Conservation (phyloP, 2,329 filamentous ascomycete genomes). For the Stagonosporopsis rhizophila region DNA sequence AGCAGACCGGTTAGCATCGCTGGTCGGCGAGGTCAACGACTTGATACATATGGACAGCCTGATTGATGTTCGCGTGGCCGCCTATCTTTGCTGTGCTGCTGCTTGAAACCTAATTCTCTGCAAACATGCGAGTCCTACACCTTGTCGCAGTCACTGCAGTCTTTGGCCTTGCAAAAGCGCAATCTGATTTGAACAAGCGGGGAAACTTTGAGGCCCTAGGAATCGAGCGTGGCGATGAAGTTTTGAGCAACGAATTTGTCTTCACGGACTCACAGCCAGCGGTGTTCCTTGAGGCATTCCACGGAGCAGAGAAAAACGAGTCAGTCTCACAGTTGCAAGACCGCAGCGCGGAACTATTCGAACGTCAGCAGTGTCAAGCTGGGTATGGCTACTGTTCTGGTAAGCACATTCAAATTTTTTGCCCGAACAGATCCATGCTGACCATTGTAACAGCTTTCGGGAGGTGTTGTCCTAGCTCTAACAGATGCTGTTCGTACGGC, state of each 20-base stretch:
- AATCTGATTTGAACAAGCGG: neutral
- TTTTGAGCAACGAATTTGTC: neutral
- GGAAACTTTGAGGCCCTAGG: neutral
- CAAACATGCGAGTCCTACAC: neutral
- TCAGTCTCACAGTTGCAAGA: conserved; percentile 17
- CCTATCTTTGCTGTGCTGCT: neutral
- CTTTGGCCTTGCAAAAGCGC: neutral
- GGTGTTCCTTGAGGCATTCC: neutral
- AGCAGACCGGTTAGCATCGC: neutral
- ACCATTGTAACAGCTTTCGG: conserved; percentile 16
- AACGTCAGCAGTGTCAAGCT: conserved; percentile 20
- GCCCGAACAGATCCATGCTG: neutral
- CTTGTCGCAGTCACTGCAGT: neutral
- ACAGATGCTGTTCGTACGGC: conserved; percentile 22
- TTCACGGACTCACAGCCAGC: neutral
- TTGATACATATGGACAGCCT: conserved; percentile 1
- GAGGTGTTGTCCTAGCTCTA: conserved; percentile 19
- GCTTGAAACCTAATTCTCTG: no score
- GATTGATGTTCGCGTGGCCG: no score
- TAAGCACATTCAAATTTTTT: neutral
- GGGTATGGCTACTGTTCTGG: conserved; percentile 26
- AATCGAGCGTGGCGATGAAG: neutral
- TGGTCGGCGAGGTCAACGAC: neutral
- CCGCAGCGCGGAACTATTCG: conserved; percentile 16
- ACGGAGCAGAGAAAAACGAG: conserved; percentile 18